Base-by-base conservation (phyloP, 2,329 filamentous ascomycete genomes). In the Fusarium avenaceum region DNA sequence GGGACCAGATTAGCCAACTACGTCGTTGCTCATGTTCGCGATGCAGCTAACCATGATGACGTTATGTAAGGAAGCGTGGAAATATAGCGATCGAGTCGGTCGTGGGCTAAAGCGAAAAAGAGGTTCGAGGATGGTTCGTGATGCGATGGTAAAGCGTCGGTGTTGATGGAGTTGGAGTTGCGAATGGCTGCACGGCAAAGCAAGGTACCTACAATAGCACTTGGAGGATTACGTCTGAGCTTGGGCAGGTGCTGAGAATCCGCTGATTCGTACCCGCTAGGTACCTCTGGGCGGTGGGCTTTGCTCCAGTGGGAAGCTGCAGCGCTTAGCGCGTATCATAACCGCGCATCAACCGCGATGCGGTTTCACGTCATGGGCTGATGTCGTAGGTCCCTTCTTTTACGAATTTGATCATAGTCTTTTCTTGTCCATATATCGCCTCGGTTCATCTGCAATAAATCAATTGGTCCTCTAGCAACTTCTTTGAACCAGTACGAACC, bases 1-100 rank as follows among this genome's bases (percentile, higher is more conserved):
- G 74, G 67, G 52, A 69, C 30, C 56, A 61, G 48, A 63, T 75
- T 67, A 76, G 74, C 70, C 61, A 71, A 54, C 51, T 70, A 74
- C 55, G 53, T 57, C 32, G 39, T 43, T 46, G 57, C 38, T 51
- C 26, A 54, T 50, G 40, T 7, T 48, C 40, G 50, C 43, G 51
- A 52, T 22, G 35, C 28, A 62, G 54, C 72, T 64, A 44, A 74
- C 71, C 72, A 73, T 74, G 60, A 52, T 68, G 63, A 46, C 45
- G 49, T 54, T 28, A 50, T 32, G n/a, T 46, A 43, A 53, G 50
- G 26, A 39, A 53, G 30, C 33, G 47, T 39, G 38, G 14, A 8
- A 6, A 30, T 22, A 46, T 22, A 39, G 28, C 32, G 49, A 48
- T 54, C 51, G 43, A 24, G 11, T 58, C 32, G 11, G 17, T 43